Conservation (phyloP, 2,329 filamentous ascomycete genomes). For the Colletotrichum sojae region DNA sequence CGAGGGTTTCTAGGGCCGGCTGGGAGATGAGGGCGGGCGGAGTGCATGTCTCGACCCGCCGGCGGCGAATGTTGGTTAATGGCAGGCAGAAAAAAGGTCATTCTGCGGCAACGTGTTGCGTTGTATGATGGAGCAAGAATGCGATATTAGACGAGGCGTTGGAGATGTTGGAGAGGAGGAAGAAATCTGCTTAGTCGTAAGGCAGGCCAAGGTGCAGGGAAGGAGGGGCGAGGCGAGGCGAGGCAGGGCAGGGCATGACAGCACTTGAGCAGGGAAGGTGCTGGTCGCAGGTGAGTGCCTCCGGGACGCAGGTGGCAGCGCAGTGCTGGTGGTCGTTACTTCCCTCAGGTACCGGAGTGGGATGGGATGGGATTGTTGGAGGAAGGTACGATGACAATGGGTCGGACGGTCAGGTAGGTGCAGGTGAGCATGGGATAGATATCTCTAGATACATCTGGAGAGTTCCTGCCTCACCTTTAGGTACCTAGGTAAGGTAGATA, state of each 20-base stretch:
- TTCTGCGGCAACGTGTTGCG: background rate
- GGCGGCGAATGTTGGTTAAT: background rate
- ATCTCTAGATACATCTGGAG: too few relatives aligned
- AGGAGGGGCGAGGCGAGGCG: background rate
- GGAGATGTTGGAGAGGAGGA: background rate
- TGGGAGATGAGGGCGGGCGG: background rate
- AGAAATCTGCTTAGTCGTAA: too few relatives aligned
- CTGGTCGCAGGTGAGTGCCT: background rate
- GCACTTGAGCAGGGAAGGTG: slow-evolving; percentile 4
- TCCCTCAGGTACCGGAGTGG: background rate
- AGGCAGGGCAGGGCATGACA: background rate
- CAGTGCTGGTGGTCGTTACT: too few relatives aligned
- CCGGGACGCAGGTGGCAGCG: too few relatives aligned
- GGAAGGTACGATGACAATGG: background rate
- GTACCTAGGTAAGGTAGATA: too few relatives aligned
- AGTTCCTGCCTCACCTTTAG: too few relatives aligned
- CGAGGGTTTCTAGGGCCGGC: background rate
- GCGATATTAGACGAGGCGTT: too few relatives aligned
- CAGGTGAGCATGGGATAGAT: too few relatives aligned
- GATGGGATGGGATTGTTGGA: slow-evolving; percentile 6
- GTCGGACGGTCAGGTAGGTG: background rate
- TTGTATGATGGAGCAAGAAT: background rate
- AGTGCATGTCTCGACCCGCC: background rate
- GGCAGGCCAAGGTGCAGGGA: slow-evolving; percentile 3
- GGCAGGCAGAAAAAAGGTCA: slow-evolving; percentile 9